A percentile compares a stretch with the other conserved stretches of the same genome.
Conservation (phyloP, 306 rosid species). For the Acmispon strigosus region DNA sequence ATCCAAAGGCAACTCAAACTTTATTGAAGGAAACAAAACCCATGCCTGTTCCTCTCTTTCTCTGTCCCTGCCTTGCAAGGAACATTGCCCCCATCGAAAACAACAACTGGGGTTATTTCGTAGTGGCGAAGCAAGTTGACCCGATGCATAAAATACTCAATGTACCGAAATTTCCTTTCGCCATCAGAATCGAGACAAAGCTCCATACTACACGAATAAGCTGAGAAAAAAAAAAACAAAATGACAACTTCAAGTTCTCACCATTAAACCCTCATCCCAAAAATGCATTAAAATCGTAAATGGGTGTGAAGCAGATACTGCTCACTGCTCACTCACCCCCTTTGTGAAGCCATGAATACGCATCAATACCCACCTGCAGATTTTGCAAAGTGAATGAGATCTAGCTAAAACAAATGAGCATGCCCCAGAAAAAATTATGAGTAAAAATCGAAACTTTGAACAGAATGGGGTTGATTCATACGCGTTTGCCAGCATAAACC, state of each 20-base stretch:
- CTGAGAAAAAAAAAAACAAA: constrained; percentile 39
- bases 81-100: constrained; percentile 42
- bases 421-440: not conserved
- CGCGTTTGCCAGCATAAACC: constrained; percentile 77
- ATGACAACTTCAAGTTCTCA: not conserved
- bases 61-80: constrained; percentile 44
- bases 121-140: constrained; percentile 36
- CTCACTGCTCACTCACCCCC: constrained; percentile 51
- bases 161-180: constrained; percentile 56
- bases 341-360: constrained; percentile 96
- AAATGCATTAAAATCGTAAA: not conserved
- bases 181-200: constrained; percentile 62
- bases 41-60: constrained; percentile 34
- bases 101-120: constrained; percentile 45
- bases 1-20: not conserved
- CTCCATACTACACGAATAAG: constrained; percentile 96
- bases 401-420: not conserved
- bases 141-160: constrained; percentile 70
- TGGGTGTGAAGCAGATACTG: too few relatives aligned
- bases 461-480: constrained; percentile 15
- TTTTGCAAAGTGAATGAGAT: not conserved
- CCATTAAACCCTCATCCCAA: not conserved
- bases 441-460: constrained; percentile 13
- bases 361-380: constrained; percentile 94
- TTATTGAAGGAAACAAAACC: not conserved